Conservation (phyloP, 2,329 filamentous ascomycete genomes). For the Alternaria sp. region DNA sequence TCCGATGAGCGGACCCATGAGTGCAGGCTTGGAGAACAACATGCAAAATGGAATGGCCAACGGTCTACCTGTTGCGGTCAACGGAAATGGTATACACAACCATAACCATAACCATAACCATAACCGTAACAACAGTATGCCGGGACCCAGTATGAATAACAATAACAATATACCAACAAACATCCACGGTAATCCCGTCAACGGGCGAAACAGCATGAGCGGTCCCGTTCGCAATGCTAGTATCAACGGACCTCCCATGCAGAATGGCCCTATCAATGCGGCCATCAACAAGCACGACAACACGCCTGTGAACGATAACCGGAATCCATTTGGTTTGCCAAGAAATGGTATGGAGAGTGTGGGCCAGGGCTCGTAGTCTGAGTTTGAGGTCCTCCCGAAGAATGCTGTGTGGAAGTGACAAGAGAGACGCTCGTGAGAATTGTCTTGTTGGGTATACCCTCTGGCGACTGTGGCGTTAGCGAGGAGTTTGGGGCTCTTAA, state of each 20-base stretch:
- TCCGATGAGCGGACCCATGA: slow-evolving; percentile 25
- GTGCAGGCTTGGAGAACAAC: slow-evolving; percentile 29
- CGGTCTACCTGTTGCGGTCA: slow-evolving; percentile 13
- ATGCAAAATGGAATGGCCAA: slow-evolving; percentile 31
- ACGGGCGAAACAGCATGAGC: slow-evolving; percentile 16
- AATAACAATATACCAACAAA: slow-evolving; percentile 6
- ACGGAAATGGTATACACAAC: slow-evolving; percentile 15
- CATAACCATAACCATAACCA: slow-evolving; percentile 4
- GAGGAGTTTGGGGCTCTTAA: neutral
- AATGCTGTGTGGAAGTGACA: slow-evolving; percentile 2
- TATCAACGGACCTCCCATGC: slow-evolving; percentile 23
- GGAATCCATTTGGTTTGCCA: slow-evolving; percentile 17
- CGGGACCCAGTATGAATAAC: slow-evolving; percentile 16
- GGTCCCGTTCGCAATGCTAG: slow-evolving; percentile 15
- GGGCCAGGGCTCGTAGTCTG: slow-evolving; percentile 16
- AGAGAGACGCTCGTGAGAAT: neutral
- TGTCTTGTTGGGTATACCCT: neutral
- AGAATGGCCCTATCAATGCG: slow-evolving; percentile 10
- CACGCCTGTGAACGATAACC: slow-evolving; percentile 32
- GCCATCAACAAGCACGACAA: slow-evolving; percentile 28
- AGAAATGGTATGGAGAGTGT: slow-evolving; percentile 8
- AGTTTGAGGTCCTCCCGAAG: neutral
- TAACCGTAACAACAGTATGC: slow-evolving; percentile 13
- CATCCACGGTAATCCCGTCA: slow-evolving; percentile 15
- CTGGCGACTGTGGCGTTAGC: neutral